Percentiles rank a stretch among this genome's conserved stretches.
These are phyloP conservation scores for Penicillium tannophilum DNA, from an alignment of 495 filamentous ascomycete genomes.

Conservation along the genomic window DNA sequence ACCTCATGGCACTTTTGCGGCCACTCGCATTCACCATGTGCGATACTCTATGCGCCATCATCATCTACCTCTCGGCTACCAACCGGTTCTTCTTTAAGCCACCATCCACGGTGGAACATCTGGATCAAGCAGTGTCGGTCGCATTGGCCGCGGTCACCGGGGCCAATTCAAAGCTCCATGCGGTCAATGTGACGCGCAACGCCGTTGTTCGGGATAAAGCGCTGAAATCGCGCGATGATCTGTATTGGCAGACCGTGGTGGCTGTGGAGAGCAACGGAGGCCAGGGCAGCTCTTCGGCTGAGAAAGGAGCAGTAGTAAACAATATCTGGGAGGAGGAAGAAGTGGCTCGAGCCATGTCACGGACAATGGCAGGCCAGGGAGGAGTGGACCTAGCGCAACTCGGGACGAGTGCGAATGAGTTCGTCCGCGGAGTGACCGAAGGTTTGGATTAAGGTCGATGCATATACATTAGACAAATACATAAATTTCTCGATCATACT, in stretches of 20 bases:
- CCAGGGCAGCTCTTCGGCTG: slow-evolving; percentile 27
- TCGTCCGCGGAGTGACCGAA: slow-evolving; percentile 45
- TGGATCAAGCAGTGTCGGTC: slow-evolving; percentile 41
- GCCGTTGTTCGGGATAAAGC: slow-evolving; percentile 58
- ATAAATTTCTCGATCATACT: background rate
- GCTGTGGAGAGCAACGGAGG: slow-evolving; percentile 34
- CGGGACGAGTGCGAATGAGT: slow-evolving; percentile 46
- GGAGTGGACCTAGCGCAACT: slow-evolving; percentile 52
- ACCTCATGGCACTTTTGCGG: slow-evolving; percentile 63
- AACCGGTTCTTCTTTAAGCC: slow-evolving; percentile 67
- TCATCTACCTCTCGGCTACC: slow-evolving; percentile 75
- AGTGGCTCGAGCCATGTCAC: slow-evolving; percentile 55
- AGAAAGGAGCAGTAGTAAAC: slow-evolving; percentile 21
- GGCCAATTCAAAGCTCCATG: slow-evolving; percentile 52
- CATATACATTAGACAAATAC: slow-evolving; percentile 4
- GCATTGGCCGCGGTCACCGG: slow-evolving; percentile 46
- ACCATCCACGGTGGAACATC: slow-evolving; percentile 48
- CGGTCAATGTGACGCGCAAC: slow-evolving; percentile 57
- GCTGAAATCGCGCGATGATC: slow-evolving; percentile 55
- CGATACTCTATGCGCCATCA: slow-evolving; percentile 59
- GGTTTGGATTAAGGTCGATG: slow-evolving; percentile 33
- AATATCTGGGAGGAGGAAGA: slow-evolving; percentile 58
- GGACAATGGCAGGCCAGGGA: slow-evolving; percentile 46
- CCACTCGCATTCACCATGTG: slow-evolving; percentile 58
- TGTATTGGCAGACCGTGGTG: slow-evolving; percentile 59